Conservation (phyloP, 2,329 filamentous ascomycete species). For the Macrophomina phaseolina region DNA sequence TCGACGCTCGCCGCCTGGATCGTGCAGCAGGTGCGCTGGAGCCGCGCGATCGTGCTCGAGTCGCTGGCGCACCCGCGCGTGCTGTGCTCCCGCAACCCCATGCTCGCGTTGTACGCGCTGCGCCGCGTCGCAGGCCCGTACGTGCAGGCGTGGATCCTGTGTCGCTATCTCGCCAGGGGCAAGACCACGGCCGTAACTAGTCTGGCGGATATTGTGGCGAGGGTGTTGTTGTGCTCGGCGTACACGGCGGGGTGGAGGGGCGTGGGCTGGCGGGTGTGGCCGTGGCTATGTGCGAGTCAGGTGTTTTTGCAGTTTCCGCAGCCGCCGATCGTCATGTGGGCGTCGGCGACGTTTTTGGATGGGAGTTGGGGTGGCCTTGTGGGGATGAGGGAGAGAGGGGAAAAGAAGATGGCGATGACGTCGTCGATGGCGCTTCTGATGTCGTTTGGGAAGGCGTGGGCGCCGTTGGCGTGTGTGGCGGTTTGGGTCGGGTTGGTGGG, state of each 20-base stretch:
- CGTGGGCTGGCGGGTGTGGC: neutral
- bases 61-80: constrained; percentile 43
- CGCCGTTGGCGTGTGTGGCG: neutral
- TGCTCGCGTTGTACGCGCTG: constrained; percentile 44
- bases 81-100: constrained; percentile 41
- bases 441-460: neutral
- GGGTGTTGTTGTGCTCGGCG: neutral
- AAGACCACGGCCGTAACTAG: neutral
- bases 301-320: constrained; percentile 17
- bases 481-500: neutral
- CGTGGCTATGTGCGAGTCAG: neutral
- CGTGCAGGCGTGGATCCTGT: neutral
- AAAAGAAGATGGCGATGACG: neutral
- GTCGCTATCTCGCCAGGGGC: neutral
- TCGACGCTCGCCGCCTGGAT: constrained; percentile 44
- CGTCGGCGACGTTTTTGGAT: neutral
- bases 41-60: constrained; percentile 45
- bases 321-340: constrained; percentile 7
- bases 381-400: neutral
- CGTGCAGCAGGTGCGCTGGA: constrained; percentile 47
- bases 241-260: neutral
- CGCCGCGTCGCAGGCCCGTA: constrained; percentile 31
- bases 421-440: too few species aligned
- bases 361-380: neutral
- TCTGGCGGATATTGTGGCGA: neutral